Evolutionary conservation across 208 protist species (phyloP).

Genomic region (Trypanosoma cruzi): DNA sequence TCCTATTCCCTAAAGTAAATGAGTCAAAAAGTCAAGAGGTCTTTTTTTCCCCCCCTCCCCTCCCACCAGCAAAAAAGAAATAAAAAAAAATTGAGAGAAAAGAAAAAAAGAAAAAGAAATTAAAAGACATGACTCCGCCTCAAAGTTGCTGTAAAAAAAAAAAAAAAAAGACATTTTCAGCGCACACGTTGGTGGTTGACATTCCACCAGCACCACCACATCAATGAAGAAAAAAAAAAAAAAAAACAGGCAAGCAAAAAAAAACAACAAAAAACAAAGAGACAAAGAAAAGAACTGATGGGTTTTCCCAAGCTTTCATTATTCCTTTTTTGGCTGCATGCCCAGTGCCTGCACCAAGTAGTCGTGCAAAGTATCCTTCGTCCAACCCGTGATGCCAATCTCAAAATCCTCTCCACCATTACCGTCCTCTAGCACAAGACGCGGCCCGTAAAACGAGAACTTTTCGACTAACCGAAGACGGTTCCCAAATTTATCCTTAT

Average conservation of each 20-base stretch:
- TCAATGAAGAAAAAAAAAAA: slow-evolving; percentile 7
- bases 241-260: slow-evolving; percentile 18
- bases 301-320: slow-evolving; percentile 2
- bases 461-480: slow-evolving; percentile 6
- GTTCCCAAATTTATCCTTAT: slow-evolving; percentile 21
- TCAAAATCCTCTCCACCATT: slow-evolving; percentile 26
- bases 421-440: slow-evolving; percentile 11
- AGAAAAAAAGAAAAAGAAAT: slow-evolving; percentile 15
- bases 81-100: slow-evolving; percentile 18
- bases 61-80: slow-evolving; percentile 6
- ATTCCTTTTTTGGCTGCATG: neutral
- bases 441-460: neutral
- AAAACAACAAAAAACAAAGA: slow-evolving; percentile 6
- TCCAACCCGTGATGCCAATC: slow-evolving; percentile 35
- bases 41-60: too few relatives aligned
- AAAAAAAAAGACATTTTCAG: too few relatives aligned
- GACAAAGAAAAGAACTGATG: slow-evolving; percentile 1
- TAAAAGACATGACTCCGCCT: neutral
- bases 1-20: slow-evolving; percentile 6
- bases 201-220: too few relatives aligned
- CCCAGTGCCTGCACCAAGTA: slow-evolving; percentile 28
- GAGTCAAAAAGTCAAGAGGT: neutral
- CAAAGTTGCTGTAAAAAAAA: neutral
- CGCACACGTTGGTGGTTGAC: too few relatives aligned
- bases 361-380: slow-evolving; percentile 27